Conservation (phyloP, 2,329 filamentous ascomycete genomes). For the Phoma sp. region DNA sequence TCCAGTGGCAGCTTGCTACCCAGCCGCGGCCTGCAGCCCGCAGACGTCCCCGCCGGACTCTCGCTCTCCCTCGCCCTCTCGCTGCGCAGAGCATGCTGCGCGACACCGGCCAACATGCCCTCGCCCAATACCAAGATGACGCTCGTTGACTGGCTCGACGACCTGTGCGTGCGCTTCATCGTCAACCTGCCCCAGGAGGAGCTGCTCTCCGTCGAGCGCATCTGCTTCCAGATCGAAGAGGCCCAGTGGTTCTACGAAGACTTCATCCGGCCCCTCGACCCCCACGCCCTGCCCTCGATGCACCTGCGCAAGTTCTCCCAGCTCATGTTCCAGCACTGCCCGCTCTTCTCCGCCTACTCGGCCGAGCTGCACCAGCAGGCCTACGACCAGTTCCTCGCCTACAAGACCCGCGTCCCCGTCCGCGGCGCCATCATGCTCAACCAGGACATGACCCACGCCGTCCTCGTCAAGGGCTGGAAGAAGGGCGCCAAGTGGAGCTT, state of each 20-base stretch:
- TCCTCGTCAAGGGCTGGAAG: constrained; percentile 98
- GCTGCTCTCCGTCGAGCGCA: constrained; percentile 84
- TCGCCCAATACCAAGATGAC: constrained; percentile 74
- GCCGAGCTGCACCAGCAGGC: constrained; percentile 79
- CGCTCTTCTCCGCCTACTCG: constrained; percentile 81
- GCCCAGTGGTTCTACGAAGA: constrained; percentile 99
- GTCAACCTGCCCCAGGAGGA: constrained; percentile 95
- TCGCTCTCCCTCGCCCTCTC: constrained; percentile 16
- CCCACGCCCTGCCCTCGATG: constrained; percentile 80
- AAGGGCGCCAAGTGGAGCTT: constrained; percentile 97
- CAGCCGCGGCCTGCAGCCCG: constrained; percentile 12
- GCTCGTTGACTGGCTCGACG: constrained; percentile 96
- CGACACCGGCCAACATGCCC: constrained; percentile 56
- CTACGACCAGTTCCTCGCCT: constrained; percentile 89
- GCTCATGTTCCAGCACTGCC: constrained; percentile 92
- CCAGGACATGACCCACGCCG: constrained; percentile 88
- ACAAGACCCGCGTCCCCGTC: constrained; percentile 94
- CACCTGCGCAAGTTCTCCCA: constrained; percentile 84
- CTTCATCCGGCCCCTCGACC: constrained; percentile 91
- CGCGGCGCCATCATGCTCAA: constrained; percentile 94
- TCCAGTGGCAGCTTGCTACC: constrained; percentile 11
- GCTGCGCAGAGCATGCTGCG: constrained; percentile 63
- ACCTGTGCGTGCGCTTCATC: constrained; percentile 96
- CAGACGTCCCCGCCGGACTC: neutral
- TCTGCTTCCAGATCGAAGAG: constrained; percentile 98